phyloP scores from a whole-genome alignment of 139 green algal species.

The Auxenochlorella pyrenoidosa region DNA sequence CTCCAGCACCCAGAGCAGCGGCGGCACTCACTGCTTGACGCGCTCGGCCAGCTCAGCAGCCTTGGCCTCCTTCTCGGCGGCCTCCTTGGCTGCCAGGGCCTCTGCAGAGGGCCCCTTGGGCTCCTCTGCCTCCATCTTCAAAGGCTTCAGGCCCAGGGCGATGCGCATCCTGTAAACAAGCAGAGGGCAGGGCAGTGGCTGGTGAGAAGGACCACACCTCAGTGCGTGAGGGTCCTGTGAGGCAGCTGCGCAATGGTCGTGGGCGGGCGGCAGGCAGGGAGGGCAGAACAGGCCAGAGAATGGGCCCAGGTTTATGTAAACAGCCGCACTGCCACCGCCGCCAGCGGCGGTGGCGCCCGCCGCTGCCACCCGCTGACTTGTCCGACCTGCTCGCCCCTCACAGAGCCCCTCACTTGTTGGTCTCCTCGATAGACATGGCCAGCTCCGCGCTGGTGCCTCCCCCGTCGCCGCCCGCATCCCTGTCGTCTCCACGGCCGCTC shows the following conservation, averaged over 20 bases:
- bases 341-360: not conserved
- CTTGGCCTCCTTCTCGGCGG: constrained; percentile 49
- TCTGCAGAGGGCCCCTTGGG: constrained; percentile 26
- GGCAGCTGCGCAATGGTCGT: not conserved
- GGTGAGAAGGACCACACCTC: not conserved
- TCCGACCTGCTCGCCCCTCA: too few species aligned
- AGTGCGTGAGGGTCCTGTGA: not conserved
- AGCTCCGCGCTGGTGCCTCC: constrained; percentile 55
- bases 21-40: constrained; percentile 51
- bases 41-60: constrained; percentile 48
- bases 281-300: too few species aligned
- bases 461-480: not conserved
- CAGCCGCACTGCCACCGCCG: not conserved
- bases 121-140: constrained; percentile 45
- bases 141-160: constrained; percentile 77
- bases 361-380: too few species aligned
- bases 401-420: constrained; percentile 70
- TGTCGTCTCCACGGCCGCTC: constrained; percentile 33
- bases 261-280: too few species aligned
- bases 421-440: constrained; percentile 81
- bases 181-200: too few species aligned
- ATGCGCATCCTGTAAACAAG: constrained; percentile 66
- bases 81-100: constrained; percentile 41
- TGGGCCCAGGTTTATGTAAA: too few species aligned
- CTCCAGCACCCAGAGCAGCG: too few species aligned